phyloP scores from a whole-genome alignment of 2,329 filamentous ascomycete species.

The Penicillium sp. region DNA sequence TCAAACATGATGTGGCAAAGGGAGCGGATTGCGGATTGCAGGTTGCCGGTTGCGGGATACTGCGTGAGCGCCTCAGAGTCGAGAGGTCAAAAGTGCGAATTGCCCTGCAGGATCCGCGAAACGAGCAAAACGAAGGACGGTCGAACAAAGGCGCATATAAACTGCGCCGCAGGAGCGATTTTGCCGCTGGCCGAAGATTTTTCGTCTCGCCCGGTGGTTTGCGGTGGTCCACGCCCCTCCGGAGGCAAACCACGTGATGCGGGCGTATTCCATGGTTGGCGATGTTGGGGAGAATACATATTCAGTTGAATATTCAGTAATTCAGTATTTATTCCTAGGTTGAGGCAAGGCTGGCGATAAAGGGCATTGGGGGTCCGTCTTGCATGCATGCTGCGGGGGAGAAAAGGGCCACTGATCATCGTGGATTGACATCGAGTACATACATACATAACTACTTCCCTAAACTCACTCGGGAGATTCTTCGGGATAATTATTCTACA shows the following conservation, averaged over 20 bases:
- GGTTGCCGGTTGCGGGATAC: neutral
- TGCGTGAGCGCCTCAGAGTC: neutral
- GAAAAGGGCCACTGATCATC: too few relatives aligned
- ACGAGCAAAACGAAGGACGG: conserved; percentile 4
- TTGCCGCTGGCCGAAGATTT: conserved; percentile 15
- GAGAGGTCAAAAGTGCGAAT: neutral
- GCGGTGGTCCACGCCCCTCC: conserved; percentile 7
- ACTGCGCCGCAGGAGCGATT: neutral
- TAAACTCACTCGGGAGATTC: too few relatives aligned
- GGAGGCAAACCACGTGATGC: conserved; percentile 5
- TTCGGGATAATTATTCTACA: too few relatives aligned
- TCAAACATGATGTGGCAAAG: conserved; percentile 41
- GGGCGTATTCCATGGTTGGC: conserved; percentile 2
- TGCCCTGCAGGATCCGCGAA: conserved; percentile 16
- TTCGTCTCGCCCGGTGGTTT: too few relatives aligned
- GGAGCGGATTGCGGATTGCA: neutral
- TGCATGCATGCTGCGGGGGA: too few relatives aligned
- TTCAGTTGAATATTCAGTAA: too few relatives aligned
- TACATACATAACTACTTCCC: too few relatives aligned
- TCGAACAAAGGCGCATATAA: conserved; percentile 10
- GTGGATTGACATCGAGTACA: too few relatives aligned
- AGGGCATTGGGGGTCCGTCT: too few relatives aligned
- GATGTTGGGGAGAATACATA: neutral
- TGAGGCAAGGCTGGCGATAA: too few relatives aligned
- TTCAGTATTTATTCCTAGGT: too few relatives aligned